Evolutionary conservation across 208 protist species (phyloP).

Genomic region (Leishmania aethiopica): DNA sequence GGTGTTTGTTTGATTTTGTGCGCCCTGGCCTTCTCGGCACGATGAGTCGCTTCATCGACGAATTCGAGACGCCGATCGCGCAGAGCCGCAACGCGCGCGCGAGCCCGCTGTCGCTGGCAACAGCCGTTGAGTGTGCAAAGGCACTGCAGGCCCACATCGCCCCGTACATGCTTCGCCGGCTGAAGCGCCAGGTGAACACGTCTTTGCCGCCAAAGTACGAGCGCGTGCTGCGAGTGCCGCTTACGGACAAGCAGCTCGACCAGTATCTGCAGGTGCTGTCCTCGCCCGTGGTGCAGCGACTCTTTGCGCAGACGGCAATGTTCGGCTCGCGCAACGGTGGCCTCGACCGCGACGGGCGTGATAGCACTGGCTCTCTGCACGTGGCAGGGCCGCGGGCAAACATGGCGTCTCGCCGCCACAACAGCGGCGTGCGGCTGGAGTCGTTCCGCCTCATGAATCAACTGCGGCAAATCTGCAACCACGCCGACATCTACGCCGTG

Average conservation of each 20-base stretch:
- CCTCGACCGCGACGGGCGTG: constrained; percentile 64
- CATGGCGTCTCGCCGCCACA: constrained; percentile 36
- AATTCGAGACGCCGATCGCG: constrained; percentile 83
- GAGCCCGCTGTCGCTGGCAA: constrained; percentile 81
- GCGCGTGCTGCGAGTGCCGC: constrained; percentile 96
- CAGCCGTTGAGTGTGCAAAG: constrained; percentile 95
- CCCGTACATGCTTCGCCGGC: constrained; percentile 95
- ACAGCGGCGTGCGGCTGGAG: constrained; percentile 53
- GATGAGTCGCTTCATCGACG: constrained; percentile 71
- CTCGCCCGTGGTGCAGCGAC: constrained; percentile 61
- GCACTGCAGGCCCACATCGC: constrained; percentile 93
- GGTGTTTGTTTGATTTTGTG: constrained; percentile 99
- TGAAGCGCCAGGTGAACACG: constrained; percentile 95
- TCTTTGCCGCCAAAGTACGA: constrained; percentile 96
- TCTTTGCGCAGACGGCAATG: constrained; percentile 52
- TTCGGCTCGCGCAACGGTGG: constrained; percentile 32
- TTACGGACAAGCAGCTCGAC: constrained; percentile 93
- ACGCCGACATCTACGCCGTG: constrained; percentile 72
- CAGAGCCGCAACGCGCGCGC: constrained; percentile 94
- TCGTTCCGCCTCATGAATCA: constrained; percentile 69
- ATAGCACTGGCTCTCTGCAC: constrained; percentile 61
- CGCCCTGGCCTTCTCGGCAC: constrained; percentile 95
- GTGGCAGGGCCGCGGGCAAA: constrained; percentile 57
- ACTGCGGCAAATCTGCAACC: constrained; percentile 86
- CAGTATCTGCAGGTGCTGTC: constrained; percentile 92